Evolutionary conservation across 352 stramenopile genomes (phyloP).

Genomic region (Phytophthora pluvialis): DNA sequence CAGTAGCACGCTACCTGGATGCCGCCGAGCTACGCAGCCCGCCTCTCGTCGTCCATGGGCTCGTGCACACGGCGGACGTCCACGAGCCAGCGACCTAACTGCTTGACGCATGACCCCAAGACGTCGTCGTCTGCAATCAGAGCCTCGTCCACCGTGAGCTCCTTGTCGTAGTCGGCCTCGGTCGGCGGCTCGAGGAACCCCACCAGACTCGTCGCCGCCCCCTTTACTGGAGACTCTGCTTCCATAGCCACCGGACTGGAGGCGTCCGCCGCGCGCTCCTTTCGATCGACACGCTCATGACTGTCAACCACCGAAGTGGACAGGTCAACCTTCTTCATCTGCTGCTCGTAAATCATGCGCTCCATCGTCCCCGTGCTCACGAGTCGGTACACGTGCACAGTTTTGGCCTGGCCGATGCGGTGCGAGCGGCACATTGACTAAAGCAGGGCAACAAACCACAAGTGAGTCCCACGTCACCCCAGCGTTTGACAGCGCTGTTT

Average conservation of each 20-base stretch:
- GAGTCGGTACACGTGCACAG: slow-evolving; percentile 93
- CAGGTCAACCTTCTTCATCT: slow-evolving; percentile 88
- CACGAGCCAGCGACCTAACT: slow-evolving; percentile 64
- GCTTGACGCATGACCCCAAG: slow-evolving; percentile 62
- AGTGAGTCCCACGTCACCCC: slow-evolving; percentile 3
- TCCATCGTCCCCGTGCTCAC: slow-evolving; percentile 94
- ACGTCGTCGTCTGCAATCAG: slow-evolving; percentile 60
- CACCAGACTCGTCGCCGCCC: slow-evolving; percentile 17
- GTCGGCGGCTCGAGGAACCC: slow-evolving; percentile 65
- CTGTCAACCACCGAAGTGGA: slow-evolving; percentile 82
- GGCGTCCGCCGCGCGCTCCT: slow-evolving; percentile 2
- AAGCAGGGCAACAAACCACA: slow-evolving; percentile 11
- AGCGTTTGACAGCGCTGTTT: neutral
- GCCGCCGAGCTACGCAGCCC: neutral
- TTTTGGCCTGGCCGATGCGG: slow-evolving; percentile 89
- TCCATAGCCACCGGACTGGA: neutral
- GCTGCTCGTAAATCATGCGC: slow-evolving; percentile 92
- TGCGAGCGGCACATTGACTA: slow-evolving; percentile 94
- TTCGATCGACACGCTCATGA: slow-evolving; percentile 22
- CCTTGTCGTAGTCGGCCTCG: slow-evolving; percentile 36
- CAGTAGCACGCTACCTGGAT: slow-evolving; percentile 1
- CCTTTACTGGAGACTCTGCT: neutral
- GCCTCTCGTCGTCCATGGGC: slow-evolving; percentile 30
- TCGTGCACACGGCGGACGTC: slow-evolving; percentile 56
- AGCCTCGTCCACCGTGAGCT: slow-evolving; percentile 40